A percentile compares a stretch with the other conserved stretches of the same genome.
Evolutionary conservation across 2,329 filamentous ascomycete species (phyloP).

Genomic region (Exserohilum turcica): DNA sequence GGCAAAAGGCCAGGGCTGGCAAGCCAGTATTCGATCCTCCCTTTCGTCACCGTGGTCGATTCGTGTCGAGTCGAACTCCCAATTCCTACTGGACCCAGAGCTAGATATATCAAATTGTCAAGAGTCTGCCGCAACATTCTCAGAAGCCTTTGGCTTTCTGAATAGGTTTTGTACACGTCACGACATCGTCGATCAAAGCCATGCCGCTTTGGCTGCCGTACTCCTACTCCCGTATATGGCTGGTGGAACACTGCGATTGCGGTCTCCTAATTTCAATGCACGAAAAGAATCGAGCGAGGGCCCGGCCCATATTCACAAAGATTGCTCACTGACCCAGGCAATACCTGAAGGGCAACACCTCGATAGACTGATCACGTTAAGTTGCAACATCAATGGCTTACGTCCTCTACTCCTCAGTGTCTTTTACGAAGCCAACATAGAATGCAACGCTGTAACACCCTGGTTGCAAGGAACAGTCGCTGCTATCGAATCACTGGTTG

Average conservation of each 20-base stretch:
- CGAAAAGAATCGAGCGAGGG: neutral
- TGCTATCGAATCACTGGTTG: neutral
- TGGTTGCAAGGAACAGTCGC: neutral
- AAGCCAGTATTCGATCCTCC: neutral
- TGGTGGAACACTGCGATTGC: neutral
- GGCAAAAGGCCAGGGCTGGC: neutral
- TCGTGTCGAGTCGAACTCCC: neutral
- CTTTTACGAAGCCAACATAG: neutral
- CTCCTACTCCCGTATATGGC: neutral
- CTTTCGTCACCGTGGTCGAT: neutral
- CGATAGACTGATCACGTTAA: neutral
- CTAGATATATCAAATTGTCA: neutral
- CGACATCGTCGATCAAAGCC: neutral
- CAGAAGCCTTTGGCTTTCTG: neutral
- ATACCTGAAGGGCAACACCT: neutral
- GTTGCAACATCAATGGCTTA: neutral
- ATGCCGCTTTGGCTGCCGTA: neutral
- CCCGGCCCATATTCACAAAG: neutral
- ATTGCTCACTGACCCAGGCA: neutral
- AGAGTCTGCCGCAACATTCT: neutral
- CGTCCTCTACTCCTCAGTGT: neutral
- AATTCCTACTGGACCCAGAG: neutral
- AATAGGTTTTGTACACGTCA: conserved; percentile 1
- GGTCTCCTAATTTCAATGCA: neutral
- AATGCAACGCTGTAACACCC: neutral